Percentiles rank a stretch among this genome's conserved stretches.
These are phyloP conservation scores for Paraleonurus japonicus DNA, from an alignment of 257 asterid genomes.

Conservation along the genomic window DNA sequence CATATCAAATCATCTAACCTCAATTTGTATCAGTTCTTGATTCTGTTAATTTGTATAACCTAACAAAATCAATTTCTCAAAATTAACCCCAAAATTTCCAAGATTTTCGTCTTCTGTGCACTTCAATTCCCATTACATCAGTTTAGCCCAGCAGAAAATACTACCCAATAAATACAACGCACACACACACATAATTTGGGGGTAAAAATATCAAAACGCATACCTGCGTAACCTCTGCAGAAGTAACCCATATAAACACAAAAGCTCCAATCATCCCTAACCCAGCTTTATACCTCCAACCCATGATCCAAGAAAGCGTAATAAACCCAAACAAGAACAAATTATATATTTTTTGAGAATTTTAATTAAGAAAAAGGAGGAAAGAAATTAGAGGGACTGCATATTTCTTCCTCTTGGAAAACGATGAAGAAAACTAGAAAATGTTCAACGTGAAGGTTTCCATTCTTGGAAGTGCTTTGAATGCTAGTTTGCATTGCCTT, in stretches of 20 bases:
- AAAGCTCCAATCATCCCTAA: conserved; percentile 70
- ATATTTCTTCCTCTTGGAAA: not conserved
- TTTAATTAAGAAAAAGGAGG: not conserved
- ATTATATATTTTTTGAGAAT: not conserved
- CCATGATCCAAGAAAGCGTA: conserved; percentile 38
- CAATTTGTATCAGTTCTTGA: not conserved
- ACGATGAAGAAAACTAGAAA: not conserved
- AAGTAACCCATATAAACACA: conserved; percentile 82
- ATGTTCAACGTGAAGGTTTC: conserved; percentile 7
- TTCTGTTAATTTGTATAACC: not conserved
- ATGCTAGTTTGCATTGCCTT: conserved; percentile 18
- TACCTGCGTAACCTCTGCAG: conserved; percentile 94
- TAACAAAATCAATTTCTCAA: not conserved
- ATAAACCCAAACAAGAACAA: conserved; percentile 6
- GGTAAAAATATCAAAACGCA: not conserved
- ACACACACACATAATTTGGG: not conserved
- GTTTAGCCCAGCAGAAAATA: not conserved
- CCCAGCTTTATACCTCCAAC: conserved; percentile 70
- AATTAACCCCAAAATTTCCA: not conserved
- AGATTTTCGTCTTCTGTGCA: not conserved
- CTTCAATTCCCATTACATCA: not conserved
- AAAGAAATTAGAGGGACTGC: conserved; percentile 7
- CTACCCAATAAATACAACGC: not conserved
- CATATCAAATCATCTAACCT: not conserved
- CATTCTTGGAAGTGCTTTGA: conserved; percentile 27